Base-by-base conservation (phyloP, 768 basidiomycete species). In the Psilocybe subaeruginosa region DNA sequence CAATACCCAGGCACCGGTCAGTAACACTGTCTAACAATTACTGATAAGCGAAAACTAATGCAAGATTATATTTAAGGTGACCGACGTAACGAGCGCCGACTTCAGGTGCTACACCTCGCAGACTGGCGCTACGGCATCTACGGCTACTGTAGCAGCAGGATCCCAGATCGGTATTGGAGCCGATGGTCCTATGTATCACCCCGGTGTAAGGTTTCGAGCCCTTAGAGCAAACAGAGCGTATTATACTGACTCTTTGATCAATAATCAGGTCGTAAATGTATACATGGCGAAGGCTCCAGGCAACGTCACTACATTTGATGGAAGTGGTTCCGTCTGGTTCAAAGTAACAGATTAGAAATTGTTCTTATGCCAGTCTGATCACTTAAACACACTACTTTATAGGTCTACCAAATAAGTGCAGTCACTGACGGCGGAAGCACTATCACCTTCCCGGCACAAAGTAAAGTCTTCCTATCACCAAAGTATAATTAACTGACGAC, bases 321-420 rank as follows among this genome's bases (percentile, higher is more conserved):
- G 81, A 39, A 74, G 76, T 59, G 83, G 83, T 60, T 56, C 67
- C 9, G 80, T 82, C 9, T 83, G 82, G 82, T 83, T 83, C 46
- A 80, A 80, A 67, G 79, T 75, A 48, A 14, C 76, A 62, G 3
- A 19, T 9, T 8, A 4, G 27, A 35, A 41, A 3, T 43, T 45
- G n/a, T 14, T 9, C 16, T 46, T 35, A 27, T 19, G 6, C 4
- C 11, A 29, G 2, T 8, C 16, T 29, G 43, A 3, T 29, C 4
- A 0, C 39, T 39, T 12, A 17, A 16, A 23, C 8, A 49, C 2
- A 19, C 9, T 4, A 19, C 12, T 27, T 31, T 54, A 16, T n/a
- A 65, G 61, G 62, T 66, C 11, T 65, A 51, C 60, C 64, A 84
- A 69, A 76, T 83, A 61, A 69, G 73, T 4, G 79, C 82, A 1